phyloP scores from a whole-genome alignment of 2,329 filamentous ascomycete species.

The Bipolaris zeicola region DNA sequence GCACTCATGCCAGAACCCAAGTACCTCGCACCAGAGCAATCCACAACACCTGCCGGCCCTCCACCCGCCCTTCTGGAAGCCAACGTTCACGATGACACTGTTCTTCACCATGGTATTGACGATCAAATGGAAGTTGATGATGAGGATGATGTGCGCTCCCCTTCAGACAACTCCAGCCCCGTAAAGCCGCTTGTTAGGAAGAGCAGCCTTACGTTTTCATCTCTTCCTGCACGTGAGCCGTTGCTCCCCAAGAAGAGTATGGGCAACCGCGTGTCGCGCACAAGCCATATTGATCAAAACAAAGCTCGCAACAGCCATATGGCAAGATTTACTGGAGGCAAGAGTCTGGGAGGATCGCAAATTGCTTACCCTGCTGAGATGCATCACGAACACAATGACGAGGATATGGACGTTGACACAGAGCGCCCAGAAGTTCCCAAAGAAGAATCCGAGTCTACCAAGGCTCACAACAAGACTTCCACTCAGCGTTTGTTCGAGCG shows the following conservation, averaged over 20 bases:
- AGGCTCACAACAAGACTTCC: slow-evolving; percentile 82
- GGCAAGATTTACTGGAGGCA: slow-evolving; percentile 71
- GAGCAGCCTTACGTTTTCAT: slow-evolving; percentile 93
- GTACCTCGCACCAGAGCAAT: slow-evolving; percentile 23
- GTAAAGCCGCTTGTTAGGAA: slow-evolving; percentile 81
- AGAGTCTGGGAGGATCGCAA: slow-evolving; percentile 63
- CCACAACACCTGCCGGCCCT: slow-evolving; percentile 28
- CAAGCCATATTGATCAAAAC: slow-evolving; percentile 74
- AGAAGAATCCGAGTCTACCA: slow-evolving; percentile 59
- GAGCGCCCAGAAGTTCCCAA: slow-evolving; percentile 44
- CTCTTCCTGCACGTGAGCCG: slow-evolving; percentile 88
- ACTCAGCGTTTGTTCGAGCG: slow-evolving; percentile 91
- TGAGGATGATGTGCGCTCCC: slow-evolving; percentile 59
- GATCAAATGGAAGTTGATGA: slow-evolving; percentile 56
- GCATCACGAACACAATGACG: slow-evolving; percentile 60
- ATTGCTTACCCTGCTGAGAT: slow-evolving; percentile 34
- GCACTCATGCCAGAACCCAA: slow-evolving; percentile 33
- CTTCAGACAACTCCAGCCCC: slow-evolving; percentile 74
- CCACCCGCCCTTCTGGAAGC: slow-evolving; percentile 31
- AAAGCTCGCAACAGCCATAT: slow-evolving; percentile 73
- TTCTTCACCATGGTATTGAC: slow-evolving; percentile 41
- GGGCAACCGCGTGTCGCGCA: slow-evolving; percentile 72
- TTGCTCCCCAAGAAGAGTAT: slow-evolving; percentile 83
- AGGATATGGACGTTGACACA: slow-evolving; percentile 60
- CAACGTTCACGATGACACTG: slow-evolving; percentile 33